Conservation (phyloP, 192 early-diverging fungal species). For the Coemansia sp. region DNA sequence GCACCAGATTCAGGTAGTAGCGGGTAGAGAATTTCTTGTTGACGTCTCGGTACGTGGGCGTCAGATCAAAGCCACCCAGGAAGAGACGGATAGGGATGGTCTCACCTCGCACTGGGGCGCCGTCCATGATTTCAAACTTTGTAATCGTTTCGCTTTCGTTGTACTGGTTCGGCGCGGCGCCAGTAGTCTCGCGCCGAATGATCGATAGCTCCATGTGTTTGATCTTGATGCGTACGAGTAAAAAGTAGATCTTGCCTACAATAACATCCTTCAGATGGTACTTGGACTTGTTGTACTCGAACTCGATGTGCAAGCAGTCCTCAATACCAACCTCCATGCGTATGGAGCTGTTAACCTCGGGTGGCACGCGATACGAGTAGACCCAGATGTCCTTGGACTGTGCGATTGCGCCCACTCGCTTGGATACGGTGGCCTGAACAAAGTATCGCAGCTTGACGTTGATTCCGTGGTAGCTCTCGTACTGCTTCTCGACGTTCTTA, state of each 20-base stretch:
- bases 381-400: conserved; percentile 98
- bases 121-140: conserved; percentile 99
- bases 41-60: conserved; percentile 97
- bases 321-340: conserved; percentile 99
- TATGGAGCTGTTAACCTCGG: conserved; percentile 86
- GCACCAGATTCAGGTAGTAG: conserved; percentile 97
- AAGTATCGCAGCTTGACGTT: conserved; percentile 98
- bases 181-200: conserved; percentile 96
- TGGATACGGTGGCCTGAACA: conserved; percentile 87
- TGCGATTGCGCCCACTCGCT: conserved; percentile 85
- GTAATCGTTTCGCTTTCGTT: conserved; percentile 99
- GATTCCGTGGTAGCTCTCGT: conserved; percentile 96
- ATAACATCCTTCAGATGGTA: conserved; percentile 99
- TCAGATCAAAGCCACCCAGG: conserved; percentile 95
- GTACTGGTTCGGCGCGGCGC: conserved; percentile 95
- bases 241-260: conserved; percentile 99
- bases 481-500: conserved; percentile 99
- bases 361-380: conserved; percentile 92
- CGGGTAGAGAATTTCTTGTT: conserved; percentile 99
- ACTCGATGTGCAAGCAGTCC: conserved; percentile 99
- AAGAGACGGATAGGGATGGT: conserved; percentile 98
- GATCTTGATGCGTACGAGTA: conserved; percentile 99
- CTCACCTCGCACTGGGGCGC: conserved; percentile 92
- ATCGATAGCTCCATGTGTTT: conserved; percentile 99
- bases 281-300: conserved; percentile 99